phyloP scores from a whole-genome alignment of 495 filamentous ascomycete species.

The Apodospora peruviana region DNA sequence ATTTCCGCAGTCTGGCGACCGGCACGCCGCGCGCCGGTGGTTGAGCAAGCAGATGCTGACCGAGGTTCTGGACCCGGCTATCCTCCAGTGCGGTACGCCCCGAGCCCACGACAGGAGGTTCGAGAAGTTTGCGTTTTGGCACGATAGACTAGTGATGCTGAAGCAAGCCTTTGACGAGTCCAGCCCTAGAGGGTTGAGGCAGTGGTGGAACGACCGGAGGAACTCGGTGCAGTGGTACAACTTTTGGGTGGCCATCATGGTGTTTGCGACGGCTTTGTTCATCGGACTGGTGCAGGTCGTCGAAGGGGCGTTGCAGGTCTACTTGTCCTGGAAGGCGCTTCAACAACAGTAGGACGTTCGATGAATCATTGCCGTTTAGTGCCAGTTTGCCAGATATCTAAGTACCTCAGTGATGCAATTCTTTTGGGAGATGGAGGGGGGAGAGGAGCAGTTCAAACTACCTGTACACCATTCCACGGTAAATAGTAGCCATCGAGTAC shows the following conservation, averaged over 20 bases:
- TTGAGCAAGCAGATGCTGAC: not conserved
- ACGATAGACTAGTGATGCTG: slow-evolving; percentile 43
- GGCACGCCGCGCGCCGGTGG: not conserved
- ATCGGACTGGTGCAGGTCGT: slow-evolving; percentile 46
- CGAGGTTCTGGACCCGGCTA: not conserved
- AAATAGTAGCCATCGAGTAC: too few species aligned
- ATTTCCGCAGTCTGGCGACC: not conserved
- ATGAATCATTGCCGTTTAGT: too few species aligned
- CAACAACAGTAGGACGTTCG: too few species aligned
- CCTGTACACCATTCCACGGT: too few species aligned
- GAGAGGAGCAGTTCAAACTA: too few species aligned
- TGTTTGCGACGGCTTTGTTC: slow-evolving; percentile 30
- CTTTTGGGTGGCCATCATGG: slow-evolving; percentile 30
- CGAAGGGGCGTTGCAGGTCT: slow-evolving; percentile 39
- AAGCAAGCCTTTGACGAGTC: slow-evolving; percentile 48
- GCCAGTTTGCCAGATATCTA: too few species aligned
- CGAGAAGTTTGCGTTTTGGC: slow-evolving; percentile 41
- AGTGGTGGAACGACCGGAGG: slow-evolving; percentile 49
- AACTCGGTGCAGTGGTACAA: slow-evolving; percentile 49
- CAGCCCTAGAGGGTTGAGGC: slow-evolving; percentile 33
- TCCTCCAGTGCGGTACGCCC: not conserved
- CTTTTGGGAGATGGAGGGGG: too few species aligned
- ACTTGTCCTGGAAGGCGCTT: not conserved
- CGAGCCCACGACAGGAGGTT: not conserved
- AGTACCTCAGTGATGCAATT: too few species aligned